phyloP scores from a whole-genome alignment of 306 rosid genomes.

The Cicer chorassanicum region DNA sequence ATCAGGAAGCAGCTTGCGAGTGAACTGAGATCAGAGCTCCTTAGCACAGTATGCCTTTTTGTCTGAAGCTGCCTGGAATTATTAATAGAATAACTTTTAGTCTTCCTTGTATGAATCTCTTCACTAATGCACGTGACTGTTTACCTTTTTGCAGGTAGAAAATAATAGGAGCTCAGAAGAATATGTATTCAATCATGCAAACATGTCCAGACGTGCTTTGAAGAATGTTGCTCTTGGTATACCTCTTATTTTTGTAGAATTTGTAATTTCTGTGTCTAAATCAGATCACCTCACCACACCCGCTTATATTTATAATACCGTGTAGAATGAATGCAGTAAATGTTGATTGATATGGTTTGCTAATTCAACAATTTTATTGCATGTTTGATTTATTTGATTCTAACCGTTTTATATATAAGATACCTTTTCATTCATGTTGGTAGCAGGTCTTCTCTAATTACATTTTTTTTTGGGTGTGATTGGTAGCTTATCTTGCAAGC shows the following conservation, averaged over 20 bases:
- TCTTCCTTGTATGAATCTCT: slow-evolving; percentile 23
- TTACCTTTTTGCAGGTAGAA: slow-evolving; percentile 62
- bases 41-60: slow-evolving; percentile 59
- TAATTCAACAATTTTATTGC: not conserved
- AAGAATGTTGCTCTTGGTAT: slow-evolving; percentile 90
- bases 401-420: not conserved
- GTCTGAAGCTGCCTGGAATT: slow-evolving; percentile 37
- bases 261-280: not conserved
- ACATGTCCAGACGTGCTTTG: slow-evolving; percentile 91
- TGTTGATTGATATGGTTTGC: not conserved
- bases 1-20: slow-evolving; percentile 86
- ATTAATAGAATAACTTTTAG: slow-evolving; percentile 28
- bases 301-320: not conserved
- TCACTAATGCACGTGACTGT: not conserved
- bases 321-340: not conserved
- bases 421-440: slow-evolving; percentile 36
- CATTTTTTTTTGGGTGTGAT: slow-evolving; percentile 12
- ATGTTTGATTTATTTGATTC: too few relatives aligned
- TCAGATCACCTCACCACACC: not conserved
- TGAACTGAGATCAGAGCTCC: slow-evolving; percentile 79
- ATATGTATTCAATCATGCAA: slow-evolving; percentile 73
- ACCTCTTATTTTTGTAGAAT: slow-evolving; percentile 28
- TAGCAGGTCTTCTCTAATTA: slow-evolving; percentile 34
- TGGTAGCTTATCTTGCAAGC: slow-evolving; percentile 77
- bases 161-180: slow-evolving; percentile 73